Base-by-base conservation (phyloP, 176 grass and related monocot genomes). In the Miscanthus lutarioriparius region DNA sequence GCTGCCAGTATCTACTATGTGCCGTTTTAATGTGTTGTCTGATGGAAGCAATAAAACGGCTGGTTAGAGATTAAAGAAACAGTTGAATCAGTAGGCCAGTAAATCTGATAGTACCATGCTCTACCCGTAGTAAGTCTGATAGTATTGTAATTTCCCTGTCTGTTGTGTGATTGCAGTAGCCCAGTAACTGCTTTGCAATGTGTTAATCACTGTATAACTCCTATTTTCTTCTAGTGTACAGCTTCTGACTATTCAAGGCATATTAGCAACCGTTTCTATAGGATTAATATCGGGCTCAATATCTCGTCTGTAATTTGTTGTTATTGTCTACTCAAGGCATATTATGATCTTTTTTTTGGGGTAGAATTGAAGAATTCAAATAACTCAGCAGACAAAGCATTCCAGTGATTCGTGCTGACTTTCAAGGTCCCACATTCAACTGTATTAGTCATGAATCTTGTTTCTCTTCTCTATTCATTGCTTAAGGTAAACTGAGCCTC, bases 171-270 rank as follows among this genome's bases (percentile, higher is more conserved):
- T 80, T 81, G 51, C 59, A 78, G 7, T 82, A 67, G 36, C 56
- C 26, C 22, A 72, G 25, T 64, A 72, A 44, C 65, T 70, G 27
- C 69, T 16, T 82, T 8, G 3, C 80, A 72, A 43, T 13, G 14
- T 54, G 39, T 53, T 82, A 47, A 49, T 71, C 15, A 67, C 63
- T 43, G 5, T 48, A 82, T 73, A 72, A 58, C 25, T 45, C 67
- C 17, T 68, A 19, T 27, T 43, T 30, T 77, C 32, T 37, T 82
- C 12, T 82, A 38, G 51, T 72, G 48, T 25, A 71, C 62, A 40
- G 8, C 26, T 76, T 90, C 69, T 82, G 10, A 71, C 43, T 82
- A 80, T 58, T 71, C 43, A 80, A 66, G 54, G 22, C 45, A 79
- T 78, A 86, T 40, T 67, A 32, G 3, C 74, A 82, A 67, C 44